phyloP scores from a whole-genome alignment of 495 filamentous ascomycete species.

The Hyaloscypha hepaticicola region DNA sequence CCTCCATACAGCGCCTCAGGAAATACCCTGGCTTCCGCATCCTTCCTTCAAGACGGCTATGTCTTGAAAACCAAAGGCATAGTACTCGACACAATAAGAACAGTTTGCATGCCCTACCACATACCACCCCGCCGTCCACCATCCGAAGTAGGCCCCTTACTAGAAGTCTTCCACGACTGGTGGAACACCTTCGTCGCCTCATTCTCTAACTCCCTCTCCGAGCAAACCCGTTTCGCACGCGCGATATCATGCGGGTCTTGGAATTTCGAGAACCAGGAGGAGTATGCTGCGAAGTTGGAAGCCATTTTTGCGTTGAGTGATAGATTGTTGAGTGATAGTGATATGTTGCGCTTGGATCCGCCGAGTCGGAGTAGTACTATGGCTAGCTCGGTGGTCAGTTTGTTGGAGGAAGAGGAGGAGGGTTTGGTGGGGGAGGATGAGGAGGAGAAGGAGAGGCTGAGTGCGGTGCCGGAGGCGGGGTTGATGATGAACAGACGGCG shows the following conservation, averaged over 20 bases:
- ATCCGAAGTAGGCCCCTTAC: constrained; percentile 1
- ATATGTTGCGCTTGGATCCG: constrained; percentile 13
- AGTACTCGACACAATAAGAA: constrained; percentile 16
- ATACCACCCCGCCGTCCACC: constrained; percentile 15
- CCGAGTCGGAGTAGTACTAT: constrained; percentile 12
- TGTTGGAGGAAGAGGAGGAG: constrained; percentile 4
- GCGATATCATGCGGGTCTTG: constrained; percentile 22
- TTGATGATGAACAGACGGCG: constrained; percentile 25
- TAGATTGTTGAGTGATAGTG: constrained; percentile 1
- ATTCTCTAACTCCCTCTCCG: not conserved
- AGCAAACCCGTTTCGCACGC: constrained; percentile 15
- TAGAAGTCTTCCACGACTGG: constrained; percentile 24
- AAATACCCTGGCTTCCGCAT: not conserved
- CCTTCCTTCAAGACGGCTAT: constrained; percentile 12
- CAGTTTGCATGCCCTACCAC: constrained; percentile 8
- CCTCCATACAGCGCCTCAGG: constrained; percentile 18
- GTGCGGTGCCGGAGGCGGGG: constrained; percentile 11
- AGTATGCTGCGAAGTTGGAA: constrained; percentile 6
- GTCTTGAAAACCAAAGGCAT: constrained; percentile 19
- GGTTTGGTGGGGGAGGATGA: not conserved
- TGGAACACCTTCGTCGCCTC: constrained; percentile 21
- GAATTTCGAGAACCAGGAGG: constrained; percentile 11
- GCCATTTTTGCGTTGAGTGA: constrained; percentile 17
- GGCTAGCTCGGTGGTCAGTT: not conserved
- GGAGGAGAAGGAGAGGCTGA: constrained; percentile 10